Base-by-base conservation (phyloP, 192 early-diverging fungal species). In the Podila epigama region DNA sequence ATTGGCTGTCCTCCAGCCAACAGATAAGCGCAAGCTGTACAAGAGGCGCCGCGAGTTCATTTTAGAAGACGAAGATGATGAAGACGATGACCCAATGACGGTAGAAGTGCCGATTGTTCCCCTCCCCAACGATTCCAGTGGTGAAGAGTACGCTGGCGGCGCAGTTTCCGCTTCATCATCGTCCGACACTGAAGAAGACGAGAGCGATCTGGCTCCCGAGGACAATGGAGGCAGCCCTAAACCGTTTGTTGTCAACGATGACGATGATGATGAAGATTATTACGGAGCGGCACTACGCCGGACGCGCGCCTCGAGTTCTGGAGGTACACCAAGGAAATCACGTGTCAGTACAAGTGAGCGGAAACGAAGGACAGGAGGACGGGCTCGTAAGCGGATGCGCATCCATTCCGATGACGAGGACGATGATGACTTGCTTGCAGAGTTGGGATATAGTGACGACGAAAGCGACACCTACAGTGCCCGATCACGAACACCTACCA, bases 61-160 rank as follows among this genome's bases (percentile, higher is more conserved):
- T 58, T 50, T 73, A 31, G 73, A 78, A 15, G 77, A 70, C 15
- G 77, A 79, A 6, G 75, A 79, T 13, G 77, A 70, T 15, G 77
- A 60, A 16, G 58, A 79, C 28, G 77, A 70, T 39, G 77, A 79
- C 29, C 77, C 77, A 11, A 79, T 79, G 72, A 66, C 80, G 18
- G 75, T 83, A 35, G 59, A 82, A 53, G 81, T 73, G 18, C 71
- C 84, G 5, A 82, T 84, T 33, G 64, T 87, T 7, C 82, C 82
- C 0, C 69, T 88, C 9, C 83, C 84, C n/a, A 88, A 90, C 33
- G 87, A 88, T 31, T 84, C 83, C 48, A 85, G 86, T 54, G 89
- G 87, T 32, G 87, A 87, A 36, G 89, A 90, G 37, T 90, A 85
- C 62, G 60, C 80, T 36, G 33, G 83, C 60, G 78, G 78, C 5